Conservation (phyloP, 2,329 filamentous ascomycete species). For the Chaetoscypha palmicola region DNA sequence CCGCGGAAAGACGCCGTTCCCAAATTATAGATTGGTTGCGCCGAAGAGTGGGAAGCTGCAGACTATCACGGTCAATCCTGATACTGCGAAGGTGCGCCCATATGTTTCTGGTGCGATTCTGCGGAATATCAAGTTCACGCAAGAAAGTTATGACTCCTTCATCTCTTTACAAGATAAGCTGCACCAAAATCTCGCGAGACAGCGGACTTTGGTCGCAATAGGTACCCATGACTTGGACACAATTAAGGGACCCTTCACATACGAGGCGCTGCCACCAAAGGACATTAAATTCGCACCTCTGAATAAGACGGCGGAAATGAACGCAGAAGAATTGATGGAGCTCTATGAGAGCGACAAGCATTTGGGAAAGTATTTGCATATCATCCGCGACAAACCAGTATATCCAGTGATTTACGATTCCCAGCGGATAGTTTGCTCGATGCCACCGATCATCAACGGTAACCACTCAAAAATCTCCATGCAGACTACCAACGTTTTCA, state of each 20-base stretch:
- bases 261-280: conserved; percentile 85
- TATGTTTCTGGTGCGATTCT: conserved; percentile 86
- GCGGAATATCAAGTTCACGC: conserved; percentile 83
- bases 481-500: conserved; percentile 87
- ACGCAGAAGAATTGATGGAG: conserved; percentile 79
- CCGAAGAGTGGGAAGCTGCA: conserved; percentile 68
- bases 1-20: conserved; percentile 65
- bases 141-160: conserved; percentile 92
- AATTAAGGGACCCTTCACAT: conserved; percentile 89
- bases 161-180: conserved; percentile 97
- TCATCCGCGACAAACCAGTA: conserved; percentile 86
- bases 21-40: conserved; percentile 70
- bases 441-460: conserved; percentile 96
- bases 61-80: conserved; percentile 70
- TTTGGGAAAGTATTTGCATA: conserved; percentile 82
- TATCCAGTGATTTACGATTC: conserved; percentile 96
- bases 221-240: conserved; percentile 96
- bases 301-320: conserved; percentile 87
- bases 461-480: conserved; percentile 94
- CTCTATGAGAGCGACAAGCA: conserved; percentile 96
- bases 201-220: conserved; percentile 91
- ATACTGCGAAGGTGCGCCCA: conserved; percentile 72
- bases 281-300: conserved; percentile 86
- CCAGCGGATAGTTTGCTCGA: conserved; percentile 77
- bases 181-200: conserved; percentile 88